phyloP scores from a whole-genome alignment of 2,329 filamentous ascomycete species.

The Epichloe brachyelytri region DNA sequence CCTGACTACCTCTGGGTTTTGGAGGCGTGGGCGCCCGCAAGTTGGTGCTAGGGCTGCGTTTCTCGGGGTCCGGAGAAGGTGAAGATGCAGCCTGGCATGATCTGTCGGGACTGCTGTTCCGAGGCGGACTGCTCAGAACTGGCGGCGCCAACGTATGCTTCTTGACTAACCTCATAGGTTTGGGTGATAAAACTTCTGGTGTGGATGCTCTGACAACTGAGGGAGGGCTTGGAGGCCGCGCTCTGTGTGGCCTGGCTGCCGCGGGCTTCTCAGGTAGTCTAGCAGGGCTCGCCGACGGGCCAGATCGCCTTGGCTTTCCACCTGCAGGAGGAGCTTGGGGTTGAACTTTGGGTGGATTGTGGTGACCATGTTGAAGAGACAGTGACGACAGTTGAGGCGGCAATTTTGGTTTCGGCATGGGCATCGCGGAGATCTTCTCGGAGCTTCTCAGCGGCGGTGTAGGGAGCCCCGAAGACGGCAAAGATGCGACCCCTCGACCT shows the following conservation, averaged over 20 bases:
- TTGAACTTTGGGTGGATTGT: background rate
- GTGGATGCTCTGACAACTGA: conserved; percentile 10
- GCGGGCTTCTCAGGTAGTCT: background rate
- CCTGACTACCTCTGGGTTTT: conserved; percentile 18
- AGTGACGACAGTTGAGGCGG: conserved; percentile 7
- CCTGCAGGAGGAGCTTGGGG: background rate
- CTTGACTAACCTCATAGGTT: conserved; percentile 19
- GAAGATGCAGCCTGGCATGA: conserved; percentile 10
- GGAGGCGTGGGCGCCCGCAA: conserved; percentile 24
- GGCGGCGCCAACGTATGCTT: conserved; percentile 15
- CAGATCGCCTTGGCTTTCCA: background rate
- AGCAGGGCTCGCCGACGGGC: background rate
- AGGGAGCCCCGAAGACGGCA: background rate
- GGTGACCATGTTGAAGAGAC: background rate
- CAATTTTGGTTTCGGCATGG: conserved; percentile 9
- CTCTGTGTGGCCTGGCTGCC: conserved; percentile 10
- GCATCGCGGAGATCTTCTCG: conserved; percentile 4
- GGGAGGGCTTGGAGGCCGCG: conserved; percentile 10
- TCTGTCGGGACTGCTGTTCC: background rate
- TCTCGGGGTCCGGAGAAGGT: conserved; percentile 18
- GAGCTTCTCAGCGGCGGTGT: conserved; percentile 1
- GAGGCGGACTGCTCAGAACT: background rate
- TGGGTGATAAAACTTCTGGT: conserved; percentile 18
- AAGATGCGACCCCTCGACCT: background rate
- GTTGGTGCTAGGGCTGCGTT: conserved; percentile 10